Evolutionary conservation across 2,329 filamentous ascomycete species (phyloP), one percentile per base, ranked within the genome.

Genomic region (Coccinonectria pachysandricola): DNA sequence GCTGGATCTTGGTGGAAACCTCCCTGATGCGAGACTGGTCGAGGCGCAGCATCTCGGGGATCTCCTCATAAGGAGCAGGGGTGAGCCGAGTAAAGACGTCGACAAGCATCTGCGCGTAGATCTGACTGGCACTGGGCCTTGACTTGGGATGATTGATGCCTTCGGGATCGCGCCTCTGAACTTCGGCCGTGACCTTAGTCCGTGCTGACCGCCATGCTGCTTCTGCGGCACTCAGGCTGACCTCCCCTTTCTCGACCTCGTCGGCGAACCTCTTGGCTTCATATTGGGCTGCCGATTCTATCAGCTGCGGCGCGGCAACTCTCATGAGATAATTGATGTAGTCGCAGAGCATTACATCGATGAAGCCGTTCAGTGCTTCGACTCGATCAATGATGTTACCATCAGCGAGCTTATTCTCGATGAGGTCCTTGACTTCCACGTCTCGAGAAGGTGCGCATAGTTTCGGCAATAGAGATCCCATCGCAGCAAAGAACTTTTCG

Each of bases 401-500:
- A 12, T 66, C 60, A 23, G 55, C 53, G 7, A 77, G 57, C 37
- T 73, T 69, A 33, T 76, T 72, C 25, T 79, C 69, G 2, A 75
- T 62, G 12, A 88, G 55, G 3, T 68, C 65, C 48, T 80, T 78
- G 31, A 85, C 78, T 47, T 85, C 75, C 4, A 71, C 72, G 45
- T 91, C 83, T n/a, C 83, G 68, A 46, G 83, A 76, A 0, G 83
- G 83, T 0, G 83, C 83, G 43, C 83, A 88, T 9, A 91, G 69
- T 48, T 82, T 82, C 5, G 82, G 82, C 24, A 91, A 61, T 23
- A 91, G 66, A 2, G 71, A 70, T 2, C 73, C 75, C 66, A 88
- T 83, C 36, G 83, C 80, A 2, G 65, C 60, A 48, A 88, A 88
- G 54, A 88, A 87, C 32, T 75, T 79, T 39, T 81, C 76, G 39